Evolutionary conservation across 345 rosid genomes (phyloP).

Genomic region (Eucalyptus virginea): DNA sequence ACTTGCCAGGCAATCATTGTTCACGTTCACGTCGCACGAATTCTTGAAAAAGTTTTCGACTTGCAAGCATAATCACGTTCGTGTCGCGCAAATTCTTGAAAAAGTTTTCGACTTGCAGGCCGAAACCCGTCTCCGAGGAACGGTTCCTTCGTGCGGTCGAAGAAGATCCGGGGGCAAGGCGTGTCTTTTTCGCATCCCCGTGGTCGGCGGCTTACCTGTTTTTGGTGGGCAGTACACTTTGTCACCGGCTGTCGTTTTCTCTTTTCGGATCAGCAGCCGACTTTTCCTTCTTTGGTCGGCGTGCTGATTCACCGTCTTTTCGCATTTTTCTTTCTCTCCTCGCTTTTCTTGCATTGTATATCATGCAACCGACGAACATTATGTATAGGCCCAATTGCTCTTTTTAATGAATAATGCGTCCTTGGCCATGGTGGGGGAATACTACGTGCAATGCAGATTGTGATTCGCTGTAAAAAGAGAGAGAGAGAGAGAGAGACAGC

Average conservation of each 20-base stretch:
- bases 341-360: neutral
- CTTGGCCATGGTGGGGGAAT: neutral
- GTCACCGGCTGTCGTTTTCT: conserved; percentile 6
- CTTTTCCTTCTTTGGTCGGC: conserved; percentile 31
- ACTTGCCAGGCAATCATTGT: neutral
- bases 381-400: neutral
- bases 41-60: neutral
- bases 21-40: neutral
- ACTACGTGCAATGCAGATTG: conserved; percentile 27
- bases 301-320: neutral
- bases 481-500: neutral
- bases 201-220: neutral
- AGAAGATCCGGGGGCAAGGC: neutral
- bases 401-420: neutral
- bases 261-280: conserved; percentile 20
- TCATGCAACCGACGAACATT: neutral
- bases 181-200: neutral
- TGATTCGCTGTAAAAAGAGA: neutral
- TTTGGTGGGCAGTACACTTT: neutral
- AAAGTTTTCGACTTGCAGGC: neutral
- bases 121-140: neutral
- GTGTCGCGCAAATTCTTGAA: neutral
- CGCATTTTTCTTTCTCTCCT: neutral
- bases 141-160: neutral
- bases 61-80: neutral